Evolutionary conservation across 768 basidiomycete species (phyloP).

Genomic region (Russula sp.): DNA sequence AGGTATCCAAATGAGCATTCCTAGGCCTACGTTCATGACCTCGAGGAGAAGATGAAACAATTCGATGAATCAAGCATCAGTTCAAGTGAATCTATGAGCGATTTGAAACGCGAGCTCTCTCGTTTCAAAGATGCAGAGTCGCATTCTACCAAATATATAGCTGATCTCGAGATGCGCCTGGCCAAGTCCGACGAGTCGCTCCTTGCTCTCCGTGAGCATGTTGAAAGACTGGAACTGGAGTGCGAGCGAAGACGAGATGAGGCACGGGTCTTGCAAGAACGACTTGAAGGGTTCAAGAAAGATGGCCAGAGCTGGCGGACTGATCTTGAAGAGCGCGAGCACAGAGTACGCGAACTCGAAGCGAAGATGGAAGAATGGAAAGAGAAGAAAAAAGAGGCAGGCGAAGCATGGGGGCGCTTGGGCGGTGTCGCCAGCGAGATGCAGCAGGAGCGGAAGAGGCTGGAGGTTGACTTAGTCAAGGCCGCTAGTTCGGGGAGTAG

Average conservation of each 20-base stretch:
- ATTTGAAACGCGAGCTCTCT: conserved; percentile 76
- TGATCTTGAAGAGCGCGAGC: conserved; percentile 81
- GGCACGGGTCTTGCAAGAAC: conserved; percentile 60
- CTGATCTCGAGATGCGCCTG: conserved; percentile 78
- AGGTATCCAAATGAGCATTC: conserved; percentile 18
- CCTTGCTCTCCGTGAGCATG: conserved; percentile 54
- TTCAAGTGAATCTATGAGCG: conserved; percentile 71
- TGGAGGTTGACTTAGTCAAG: conserved; percentile 40
- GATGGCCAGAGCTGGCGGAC: conserved; percentile 78
- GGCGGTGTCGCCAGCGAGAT: conserved; percentile 64
- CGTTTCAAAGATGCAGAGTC: conserved; percentile 71
- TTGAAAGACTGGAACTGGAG: conserved; percentile 73
- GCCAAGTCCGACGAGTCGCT: conserved; percentile 73
- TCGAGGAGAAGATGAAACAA: conserved; percentile 85
- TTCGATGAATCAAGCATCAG: conserved; percentile 73
- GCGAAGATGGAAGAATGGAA: conserved; percentile 74
- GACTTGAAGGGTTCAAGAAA: conserved; percentile 57
- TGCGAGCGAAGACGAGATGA: conserved; percentile 67
- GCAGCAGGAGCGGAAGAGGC: conserved; percentile 55
- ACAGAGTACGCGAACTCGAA: conserved; percentile 68
- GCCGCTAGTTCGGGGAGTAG: conserved; percentile 24
- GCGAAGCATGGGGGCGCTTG: conserved; percentile 57
- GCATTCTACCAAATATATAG: conserved; percentile 70
- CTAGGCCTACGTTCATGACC: conserved; percentile 87
- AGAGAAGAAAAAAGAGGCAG: conserved; percentile 57